A percentile compares a stretch with the other conserved stretches of the same genome.
Evolutionary conservation across 192 early-diverging fungal genomes (phyloP).

Genomic region (Pilobolus umbonatus): DNA sequence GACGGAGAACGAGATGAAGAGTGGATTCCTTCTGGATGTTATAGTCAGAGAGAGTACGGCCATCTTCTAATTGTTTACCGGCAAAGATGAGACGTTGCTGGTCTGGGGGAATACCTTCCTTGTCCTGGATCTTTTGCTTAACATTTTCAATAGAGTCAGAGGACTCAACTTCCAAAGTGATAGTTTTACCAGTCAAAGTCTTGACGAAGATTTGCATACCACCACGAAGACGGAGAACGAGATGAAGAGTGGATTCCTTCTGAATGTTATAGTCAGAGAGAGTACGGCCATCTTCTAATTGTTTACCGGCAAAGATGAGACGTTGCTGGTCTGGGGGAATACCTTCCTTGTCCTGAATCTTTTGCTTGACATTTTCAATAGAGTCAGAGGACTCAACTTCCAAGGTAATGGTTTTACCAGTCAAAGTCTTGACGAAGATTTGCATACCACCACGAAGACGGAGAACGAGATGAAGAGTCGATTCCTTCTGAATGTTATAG

Average conservation of each 20-base stretch:
- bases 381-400: slow-evolving; percentile 30
- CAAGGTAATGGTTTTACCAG: slow-evolving; percentile 30
- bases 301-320: slow-evolving; percentile 78
- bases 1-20: slow-evolving; percentile 59
- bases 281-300: slow-evolving; percentile 71
- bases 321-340: slow-evolving; percentile 50
- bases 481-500: slow-evolving; percentile 83
- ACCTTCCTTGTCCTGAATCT: slow-evolving; percentile 29
- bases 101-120: slow-evolving; percentile 29
- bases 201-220: slow-evolving; percentile 63
- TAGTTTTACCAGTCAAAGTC: slow-evolving; percentile 53
- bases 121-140: slow-evolving; percentile 32
- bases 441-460: slow-evolving; percentile 74
- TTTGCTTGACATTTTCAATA: slow-evolving; percentile 36
- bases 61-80: slow-evolving; percentile 74
- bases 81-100: slow-evolving; percentile 69
- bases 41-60: slow-evolving; percentile 60
- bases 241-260: slow-evolving; percentile 76
- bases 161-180: slow-evolving; percentile 55
- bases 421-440: slow-evolving; percentile 31
- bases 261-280: slow-evolving; percentile 78
- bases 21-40: slow-evolving; percentile 67
- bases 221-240: slow-evolving; percentile 79
- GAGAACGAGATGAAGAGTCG: slow-evolving; percentile 70
- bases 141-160: slow-evolving; percentile 45